Base-by-base conservation (phyloP, 2,329 filamentous ascomycete species). In the Colletotrichum chlorophyti region DNA sequence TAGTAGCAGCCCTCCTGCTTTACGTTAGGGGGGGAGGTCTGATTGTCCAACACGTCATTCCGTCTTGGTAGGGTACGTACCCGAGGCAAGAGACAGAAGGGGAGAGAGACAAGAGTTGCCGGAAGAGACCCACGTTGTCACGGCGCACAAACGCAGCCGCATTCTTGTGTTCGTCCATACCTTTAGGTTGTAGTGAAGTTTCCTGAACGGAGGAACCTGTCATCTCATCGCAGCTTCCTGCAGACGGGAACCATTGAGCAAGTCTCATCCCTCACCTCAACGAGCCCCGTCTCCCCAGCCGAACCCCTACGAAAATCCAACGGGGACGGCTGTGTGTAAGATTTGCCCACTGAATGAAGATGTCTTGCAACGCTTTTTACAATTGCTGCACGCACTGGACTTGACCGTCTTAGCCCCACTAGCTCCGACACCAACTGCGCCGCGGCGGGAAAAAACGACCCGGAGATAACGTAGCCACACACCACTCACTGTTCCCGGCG, bases 401-500 rank as follows among this genome's bases (percentile, higher is more conserved):
- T 24, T 19, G 24, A n/a, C n/a, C 17, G 24, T 32, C n/a, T 4
- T 27, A 35, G 19, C 11, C 8, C 14, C 29, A 14, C n/a, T 49
- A 54, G 24, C 42, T n/a, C 42, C 24, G 37, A 32, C 35, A 31
- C 48, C 26, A 46, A 19, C 15, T 51, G 40, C 49, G 40, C 49
- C 31, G n/a, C n/a, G n/a, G n/a, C n/a, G n/a, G n/a, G n/a, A n/a
- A n/a, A n/a, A n/a, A n/a, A n/a, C 38, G 23, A 53, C 38, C 14
- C 57, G 57, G 57, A 60, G 57, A 57, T 60, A 60, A 50, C n/a
- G n/a, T n/a, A n/a, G n/a, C 23, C 35, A 54, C 19, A 17, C 11
- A 34, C 38, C 21, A 24, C 15, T 24, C 27, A 31, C 21, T 50
- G 51, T 57, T 26, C 38, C 45, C 52, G 57, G 37, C 6, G 24